Evolutionary conservation across 2,329 filamentous ascomycete genomes (phyloP), one percentile per base, ranked within the genome.

Genomic region (Sordariomycetes sp.): DNA sequence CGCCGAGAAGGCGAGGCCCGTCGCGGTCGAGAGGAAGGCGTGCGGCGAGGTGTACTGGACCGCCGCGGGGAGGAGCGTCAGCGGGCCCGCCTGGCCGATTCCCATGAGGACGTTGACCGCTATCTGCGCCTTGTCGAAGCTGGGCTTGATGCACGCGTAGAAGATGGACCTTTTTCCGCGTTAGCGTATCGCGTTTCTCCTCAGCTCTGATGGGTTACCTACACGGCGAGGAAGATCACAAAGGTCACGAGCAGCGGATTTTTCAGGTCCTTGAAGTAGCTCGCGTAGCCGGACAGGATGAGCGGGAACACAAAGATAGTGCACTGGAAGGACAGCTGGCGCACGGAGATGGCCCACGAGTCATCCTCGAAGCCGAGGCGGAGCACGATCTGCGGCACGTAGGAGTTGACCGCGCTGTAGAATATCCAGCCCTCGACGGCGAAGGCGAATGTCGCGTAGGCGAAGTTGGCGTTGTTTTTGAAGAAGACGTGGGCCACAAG

Each of bases 361-460:
- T 73, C 67, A 12, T 69, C 69, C 61, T 77, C 71, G 59, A 77
- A 80, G 4, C 77, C 77, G 4, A 80, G 69, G 60, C 79, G 71
- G 3, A 79, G 70, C 2, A 75, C 68, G 54, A 80, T 74, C 58
- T 78, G 73, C 1, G 77, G 76, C 1, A 76, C 76, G 54, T 79
- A 68, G 24, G 74, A 74, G 65, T 79, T 79, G 59, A 80, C 76
- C 1, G 77, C 78, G 58, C 72, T 75, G 66, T 79, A 80, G 64
- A 80, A 82, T 58, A 82, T 79, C 79, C 79, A 83, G 16, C 79
- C 79, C 66, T 83, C 79, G 37, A 82, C 76, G 3, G 76, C 75
- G 60, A 82, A 82, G 3, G 79, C 79, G 64, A 81, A 80, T 11
- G 77, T 74, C 1, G 79, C 75, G 3, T 81, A 73, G 8, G 71